These are phyloP conservation scores for Candida pseudoviswanathii DNA, from an alignment of 1,139 yeast genomes.

Conservation along the genomic window DNA sequence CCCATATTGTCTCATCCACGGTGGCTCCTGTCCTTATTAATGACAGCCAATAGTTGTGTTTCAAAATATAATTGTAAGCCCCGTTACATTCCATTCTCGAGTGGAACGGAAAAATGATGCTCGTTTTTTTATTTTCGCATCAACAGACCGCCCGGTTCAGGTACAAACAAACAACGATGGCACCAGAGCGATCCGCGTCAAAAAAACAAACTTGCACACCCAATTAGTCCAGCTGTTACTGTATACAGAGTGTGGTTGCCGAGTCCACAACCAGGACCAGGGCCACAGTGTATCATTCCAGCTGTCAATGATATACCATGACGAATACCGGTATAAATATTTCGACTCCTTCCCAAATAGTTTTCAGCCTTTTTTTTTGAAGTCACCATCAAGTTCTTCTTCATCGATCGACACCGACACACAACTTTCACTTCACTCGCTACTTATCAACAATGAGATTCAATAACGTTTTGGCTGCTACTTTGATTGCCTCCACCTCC, in stretches of 20 bases:
- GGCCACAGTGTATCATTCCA: background rate
- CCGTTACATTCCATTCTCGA: background rate
- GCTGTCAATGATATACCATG: background rate
- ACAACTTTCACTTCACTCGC: background rate
- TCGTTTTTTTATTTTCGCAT: background rate
- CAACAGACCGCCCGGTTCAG: background rate
- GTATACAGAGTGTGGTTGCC: too few relatives aligned
- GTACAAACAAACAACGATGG: too few relatives aligned
- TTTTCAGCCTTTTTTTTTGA: background rate
- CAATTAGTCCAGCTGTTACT: background rate
- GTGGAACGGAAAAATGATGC: background rate
- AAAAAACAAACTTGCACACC: background rate
- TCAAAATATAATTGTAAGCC: background rate
- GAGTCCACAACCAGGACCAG: background rate
- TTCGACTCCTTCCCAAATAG: background rate
- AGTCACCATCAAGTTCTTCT: background rate
- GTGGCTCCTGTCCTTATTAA: background rate
- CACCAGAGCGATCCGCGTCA: background rate
- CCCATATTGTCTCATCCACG: background rate
- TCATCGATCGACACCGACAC: background rate
- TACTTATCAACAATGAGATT: background rate
- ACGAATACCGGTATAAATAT: background rate
- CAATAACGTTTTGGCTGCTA: background rate
- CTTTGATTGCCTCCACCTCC: background rate
- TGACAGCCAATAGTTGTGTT: background rate